These are phyloP conservation scores for Yarrowia porcina DNA, from an alignment of 805 yeast genomes.

Conservation along the genomic window DNA sequence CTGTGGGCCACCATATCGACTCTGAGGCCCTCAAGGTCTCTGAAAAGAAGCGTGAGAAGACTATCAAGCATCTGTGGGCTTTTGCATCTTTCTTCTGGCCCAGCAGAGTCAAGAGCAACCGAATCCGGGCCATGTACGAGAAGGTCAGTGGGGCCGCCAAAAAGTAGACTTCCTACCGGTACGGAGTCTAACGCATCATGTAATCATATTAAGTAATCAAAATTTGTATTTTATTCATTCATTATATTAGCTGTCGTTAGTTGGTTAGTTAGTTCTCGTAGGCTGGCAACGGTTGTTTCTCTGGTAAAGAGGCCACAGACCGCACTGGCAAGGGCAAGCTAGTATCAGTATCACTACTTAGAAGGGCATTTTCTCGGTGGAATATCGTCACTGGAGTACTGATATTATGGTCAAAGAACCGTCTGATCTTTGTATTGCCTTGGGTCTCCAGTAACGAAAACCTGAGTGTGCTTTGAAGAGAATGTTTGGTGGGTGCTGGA, in stretches of 20 bases:
- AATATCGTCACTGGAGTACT: neutral
- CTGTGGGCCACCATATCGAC: conserved; percentile 70
- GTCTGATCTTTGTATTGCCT: neutral
- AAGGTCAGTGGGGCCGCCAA: conserved; percentile 29
- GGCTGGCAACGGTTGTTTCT: neutral
- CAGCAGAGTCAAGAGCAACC: conserved; percentile 61
- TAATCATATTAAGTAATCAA: conserved; percentile 12
- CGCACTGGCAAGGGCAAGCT: neutral
- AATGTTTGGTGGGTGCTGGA: neutral
- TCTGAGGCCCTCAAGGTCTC: conserved; percentile 30
- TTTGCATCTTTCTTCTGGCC: conserved; percentile 89
- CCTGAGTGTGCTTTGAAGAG: neutral
- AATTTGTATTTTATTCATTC: neutral
- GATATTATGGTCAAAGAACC: conserved; percentile 5
- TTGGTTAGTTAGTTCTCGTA: neutral
- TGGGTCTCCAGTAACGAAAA: neutral
- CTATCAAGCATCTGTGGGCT: conserved; percentile 72
- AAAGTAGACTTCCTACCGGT: neutral
- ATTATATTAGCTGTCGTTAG: too few relatives aligned
- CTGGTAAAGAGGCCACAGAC: neutral
- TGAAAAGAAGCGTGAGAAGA: conserved; percentile 41
- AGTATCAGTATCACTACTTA: neutral
- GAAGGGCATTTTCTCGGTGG: neutral
- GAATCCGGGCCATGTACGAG: conserved; percentile 70
- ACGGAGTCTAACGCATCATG: conserved; percentile 8